phyloP scores from a whole-genome alignment of 2,329 filamentous ascomycete species.

The Colletotrichum eremochloae region DNA sequence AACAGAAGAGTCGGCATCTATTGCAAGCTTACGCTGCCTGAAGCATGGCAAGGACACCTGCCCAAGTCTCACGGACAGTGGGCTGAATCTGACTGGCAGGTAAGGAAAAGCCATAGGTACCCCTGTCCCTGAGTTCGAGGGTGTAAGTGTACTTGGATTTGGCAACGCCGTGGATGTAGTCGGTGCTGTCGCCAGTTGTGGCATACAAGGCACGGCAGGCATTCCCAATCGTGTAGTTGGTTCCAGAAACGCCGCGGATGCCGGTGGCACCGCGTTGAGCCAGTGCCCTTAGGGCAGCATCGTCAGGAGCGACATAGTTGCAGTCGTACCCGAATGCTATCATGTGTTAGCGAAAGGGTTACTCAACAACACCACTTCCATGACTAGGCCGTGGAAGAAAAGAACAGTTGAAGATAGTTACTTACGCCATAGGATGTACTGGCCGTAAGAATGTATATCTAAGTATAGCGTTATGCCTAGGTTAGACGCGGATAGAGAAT shows the following conservation, averaged over 20 bases:
- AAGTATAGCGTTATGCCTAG: conserved; percentile 71
- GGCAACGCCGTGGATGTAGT: conserved; percentile 44
- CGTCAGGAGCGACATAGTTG: conserved; percentile 38
- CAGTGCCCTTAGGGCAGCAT: conserved; percentile 24
- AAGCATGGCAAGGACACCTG: conserved; percentile 42
- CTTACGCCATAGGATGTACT: conserved; percentile 50
- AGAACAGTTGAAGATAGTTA: neutral
- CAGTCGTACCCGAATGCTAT: conserved; percentile 42
- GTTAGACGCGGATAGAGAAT: conserved; percentile 55
- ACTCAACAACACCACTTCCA: neutral
- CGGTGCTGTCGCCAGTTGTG: conserved; percentile 44
- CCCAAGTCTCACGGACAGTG: conserved; percentile 42
- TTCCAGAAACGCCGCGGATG: conserved; percentile 42
- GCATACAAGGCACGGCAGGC: conserved; percentile 44
- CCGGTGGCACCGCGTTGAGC: conserved; percentile 33
- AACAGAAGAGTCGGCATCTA: fast-evolving
- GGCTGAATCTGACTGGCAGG: conserved; percentile 42
- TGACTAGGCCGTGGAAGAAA: neutral
- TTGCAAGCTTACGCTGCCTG: conserved; percentile 14
- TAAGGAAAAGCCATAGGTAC: conserved; percentile 36
- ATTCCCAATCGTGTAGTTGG: conserved; percentile 43
- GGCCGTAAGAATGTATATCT: conserved; percentile 75
- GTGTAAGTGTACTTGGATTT: conserved; percentile 43
- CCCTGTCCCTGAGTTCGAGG: conserved; percentile 37
- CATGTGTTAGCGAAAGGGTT: neutral